Percentiles rank a stretch among this genome's conserved stretches.
Conservation (phyloP, 2,329 filamentous ascomycete species). For the Cytospora piceicola region DNA sequence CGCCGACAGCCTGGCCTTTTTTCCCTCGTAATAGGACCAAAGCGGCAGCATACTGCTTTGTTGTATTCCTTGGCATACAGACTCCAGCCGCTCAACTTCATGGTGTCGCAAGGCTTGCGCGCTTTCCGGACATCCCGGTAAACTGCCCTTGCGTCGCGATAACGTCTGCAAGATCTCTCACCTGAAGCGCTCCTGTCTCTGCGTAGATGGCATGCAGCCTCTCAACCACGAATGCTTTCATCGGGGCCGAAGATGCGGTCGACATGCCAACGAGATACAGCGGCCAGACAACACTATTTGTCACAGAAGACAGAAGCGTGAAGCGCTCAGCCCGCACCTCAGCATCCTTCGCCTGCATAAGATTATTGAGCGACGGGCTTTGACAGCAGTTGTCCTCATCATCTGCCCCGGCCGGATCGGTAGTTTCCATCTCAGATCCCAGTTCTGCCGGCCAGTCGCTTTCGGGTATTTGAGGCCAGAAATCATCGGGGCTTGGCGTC, state of each 20-base stretch:
- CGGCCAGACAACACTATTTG: constrained; percentile 55
- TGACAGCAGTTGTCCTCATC: constrained; percentile 30
- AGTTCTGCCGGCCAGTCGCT: constrained; percentile 13
- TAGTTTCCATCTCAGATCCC: constrained; percentile 17
- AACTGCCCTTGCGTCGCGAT: constrained; percentile 43
- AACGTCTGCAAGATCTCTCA: constrained; percentile 47
- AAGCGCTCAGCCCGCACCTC: constrained; percentile 49
- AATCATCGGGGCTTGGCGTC: constrained; percentile 30
- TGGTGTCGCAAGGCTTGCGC: not conserved
- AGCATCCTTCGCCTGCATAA: constrained; percentile 41
- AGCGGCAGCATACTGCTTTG: constrained; percentile 9
- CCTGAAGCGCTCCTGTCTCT: constrained; percentile 52
- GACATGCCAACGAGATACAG: constrained; percentile 54
- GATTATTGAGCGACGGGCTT: constrained; percentile 47
- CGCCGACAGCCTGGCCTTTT: not conserved
- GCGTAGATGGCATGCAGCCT: constrained; percentile 49
- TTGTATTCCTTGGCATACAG: constrained; percentile 13
- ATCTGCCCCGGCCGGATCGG: constrained; percentile 8
- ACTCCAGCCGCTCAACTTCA: constrained; percentile 1
- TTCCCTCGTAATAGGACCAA: not conserved
- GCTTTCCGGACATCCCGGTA: not conserved
- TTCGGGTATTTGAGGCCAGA: constrained; percentile 18
- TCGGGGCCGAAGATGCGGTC: constrained; percentile 47
- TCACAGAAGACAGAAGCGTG: constrained; percentile 53
- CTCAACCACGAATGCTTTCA: constrained; percentile 49